Percentiles rank a stretch among this genome's conserved stretches.
These are phyloP conservation scores for Hygrocybe punicea DNA, from an alignment of 768 basidiomycete species.

Conservation along the genomic window DNA sequence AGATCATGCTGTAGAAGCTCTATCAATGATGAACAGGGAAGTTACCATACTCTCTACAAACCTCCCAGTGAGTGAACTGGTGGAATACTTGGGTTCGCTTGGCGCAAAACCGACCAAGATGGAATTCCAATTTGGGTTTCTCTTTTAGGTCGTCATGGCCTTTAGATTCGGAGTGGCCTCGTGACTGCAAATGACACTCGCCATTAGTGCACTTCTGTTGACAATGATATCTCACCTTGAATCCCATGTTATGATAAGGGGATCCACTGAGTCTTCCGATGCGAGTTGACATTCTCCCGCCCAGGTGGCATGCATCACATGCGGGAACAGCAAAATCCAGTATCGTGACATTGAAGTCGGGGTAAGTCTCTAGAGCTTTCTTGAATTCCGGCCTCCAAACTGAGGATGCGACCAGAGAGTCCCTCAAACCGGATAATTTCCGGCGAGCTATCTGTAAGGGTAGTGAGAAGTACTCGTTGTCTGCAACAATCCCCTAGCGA, in stretches of 20 bases:
- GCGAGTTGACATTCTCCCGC: slow-evolving; percentile 63
- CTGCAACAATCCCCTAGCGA: slow-evolving; percentile 23
- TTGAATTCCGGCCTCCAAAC: slow-evolving; percentile 76
- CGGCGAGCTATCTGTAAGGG: slow-evolving; percentile 66
- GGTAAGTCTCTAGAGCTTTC: slow-evolving; percentile 60
- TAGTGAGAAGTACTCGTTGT: slow-evolving; percentile 69
- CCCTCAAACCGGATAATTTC: slow-evolving; percentile 64
- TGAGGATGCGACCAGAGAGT: slow-evolving; percentile 79
- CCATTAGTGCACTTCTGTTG: neutral
- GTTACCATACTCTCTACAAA: slow-evolving; percentile 28
- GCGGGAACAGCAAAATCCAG: slow-evolving; percentile 56
- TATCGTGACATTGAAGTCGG: slow-evolving; percentile 51
- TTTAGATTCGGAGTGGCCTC: slow-evolving; percentile 5
- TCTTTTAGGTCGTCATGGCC: slow-evolving; percentile 19
- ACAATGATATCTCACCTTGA: slow-evolving; percentile 46
- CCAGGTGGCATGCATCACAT: slow-evolving; percentile 84
- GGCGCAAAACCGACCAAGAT: slow-evolving; percentile 80
- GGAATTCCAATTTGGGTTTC: slow-evolving; percentile 40
- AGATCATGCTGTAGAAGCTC: slow-evolving; percentile 57
- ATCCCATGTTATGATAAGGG: slow-evolving; percentile 70
- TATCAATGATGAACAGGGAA: slow-evolving; percentile 11
- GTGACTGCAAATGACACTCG: neutral
- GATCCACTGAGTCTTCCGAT: slow-evolving; percentile 59
- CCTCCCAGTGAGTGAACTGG: slow-evolving; percentile 81
- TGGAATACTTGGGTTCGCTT: slow-evolving; percentile 65